Evolutionary conservation across 768 basidiomycete species (phyloP).

Genomic region (Lactifluus volemus): DNA sequence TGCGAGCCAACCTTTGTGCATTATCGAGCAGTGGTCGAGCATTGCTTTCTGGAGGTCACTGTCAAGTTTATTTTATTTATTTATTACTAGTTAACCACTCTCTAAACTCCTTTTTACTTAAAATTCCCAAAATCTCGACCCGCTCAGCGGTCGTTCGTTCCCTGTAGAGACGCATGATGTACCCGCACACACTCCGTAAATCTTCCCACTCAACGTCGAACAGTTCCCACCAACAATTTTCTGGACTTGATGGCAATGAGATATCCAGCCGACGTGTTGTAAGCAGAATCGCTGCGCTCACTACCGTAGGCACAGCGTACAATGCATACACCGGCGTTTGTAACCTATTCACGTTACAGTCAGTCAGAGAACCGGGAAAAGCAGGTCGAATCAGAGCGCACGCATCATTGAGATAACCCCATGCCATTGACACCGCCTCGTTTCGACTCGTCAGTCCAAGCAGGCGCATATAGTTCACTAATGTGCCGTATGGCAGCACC

Average conservation of each 20-base stretch:
- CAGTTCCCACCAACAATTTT: slow-evolving; percentile 85
- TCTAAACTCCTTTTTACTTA: slow-evolving; percentile 72
- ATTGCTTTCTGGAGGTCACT: slow-evolving; percentile 40
- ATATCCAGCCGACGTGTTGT: slow-evolving; percentile 64
- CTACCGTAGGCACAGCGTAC: slow-evolving; percentile 84
- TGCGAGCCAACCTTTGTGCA: slow-evolving; percentile 64
- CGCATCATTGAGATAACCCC: slow-evolving; percentile 97
- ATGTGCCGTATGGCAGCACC: slow-evolving; percentile 85
- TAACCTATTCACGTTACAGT: slow-evolving; percentile 41
- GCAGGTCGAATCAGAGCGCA: slow-evolving; percentile 34
- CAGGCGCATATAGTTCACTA: slow-evolving; percentile 89
- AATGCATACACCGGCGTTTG: slow-evolving; percentile 91
- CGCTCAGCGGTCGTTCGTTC: slow-evolving; percentile 38
- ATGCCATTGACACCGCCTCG: slow-evolving; percentile 67
- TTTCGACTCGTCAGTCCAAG: slow-evolving; percentile 73
- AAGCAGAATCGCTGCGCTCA: slow-evolving; percentile 82
- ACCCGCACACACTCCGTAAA: slow-evolving; percentile 76
- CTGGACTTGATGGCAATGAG: slow-evolving; percentile 59
- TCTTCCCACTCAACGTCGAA: slow-evolving; percentile 92
- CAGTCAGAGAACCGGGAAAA: slow-evolving; percentile 5
- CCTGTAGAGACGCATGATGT: slow-evolving; percentile 74
- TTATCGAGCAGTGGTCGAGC: slow-evolving; percentile 95
- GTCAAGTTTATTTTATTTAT: slow-evolving; percentile 5
- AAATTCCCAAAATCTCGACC: slow-evolving; percentile 43
- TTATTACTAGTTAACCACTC: slow-evolving; percentile 63